These are phyloP conservation scores for Phlebopus sp. DNA, from an alignment of 1,284 basidiomycete genomes.

Conservation along the genomic window DNA sequence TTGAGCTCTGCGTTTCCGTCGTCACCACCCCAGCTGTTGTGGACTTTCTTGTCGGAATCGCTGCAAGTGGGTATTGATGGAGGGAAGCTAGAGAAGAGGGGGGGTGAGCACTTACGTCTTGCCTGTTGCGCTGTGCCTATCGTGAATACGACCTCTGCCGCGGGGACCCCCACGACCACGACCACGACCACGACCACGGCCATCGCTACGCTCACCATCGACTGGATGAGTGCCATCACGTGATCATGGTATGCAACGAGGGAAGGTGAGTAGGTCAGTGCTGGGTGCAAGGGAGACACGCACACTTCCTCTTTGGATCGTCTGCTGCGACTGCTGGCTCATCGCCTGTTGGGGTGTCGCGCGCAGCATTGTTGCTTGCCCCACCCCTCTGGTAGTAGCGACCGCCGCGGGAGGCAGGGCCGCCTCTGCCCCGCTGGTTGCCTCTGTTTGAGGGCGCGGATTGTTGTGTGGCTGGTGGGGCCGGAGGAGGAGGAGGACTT, in stretches of 20 bases:
- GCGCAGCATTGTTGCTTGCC: conserved; percentile 38
- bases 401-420: conserved; percentile 69
- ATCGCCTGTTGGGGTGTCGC: conserved; percentile 43
- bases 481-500: conserved; percentile 38
- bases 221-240: conserved; percentile 29
- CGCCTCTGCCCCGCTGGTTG: conserved; percentile 48
- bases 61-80: conserved; percentile 38
- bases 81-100: conserved; percentile 2
- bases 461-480: conserved; percentile 28
- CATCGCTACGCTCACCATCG: conserved; percentile 49
- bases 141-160: conserved; percentile 69
- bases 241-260: conserved; percentile 4
- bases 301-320: conserved; percentile 52
- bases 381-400: conserved; percentile 75
- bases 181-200: conserved; percentile 31
- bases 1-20: conserved; percentile 78
- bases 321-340: conserved; percentile 31
- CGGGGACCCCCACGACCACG: conserved; percentile 44
- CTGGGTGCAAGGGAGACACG: conserved; percentile 21
- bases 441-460: conserved; percentile 36
- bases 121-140: conserved; percentile 82
- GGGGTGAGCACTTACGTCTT: conserved; percentile 56
- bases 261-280: conserved; percentile 9
- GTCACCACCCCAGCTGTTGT: conserved; percentile 90
- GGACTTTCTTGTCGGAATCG: conserved; percentile 90